Conservation (phyloP, 768 basidiomycete species). For the Lactifluus subvellereus region DNA sequence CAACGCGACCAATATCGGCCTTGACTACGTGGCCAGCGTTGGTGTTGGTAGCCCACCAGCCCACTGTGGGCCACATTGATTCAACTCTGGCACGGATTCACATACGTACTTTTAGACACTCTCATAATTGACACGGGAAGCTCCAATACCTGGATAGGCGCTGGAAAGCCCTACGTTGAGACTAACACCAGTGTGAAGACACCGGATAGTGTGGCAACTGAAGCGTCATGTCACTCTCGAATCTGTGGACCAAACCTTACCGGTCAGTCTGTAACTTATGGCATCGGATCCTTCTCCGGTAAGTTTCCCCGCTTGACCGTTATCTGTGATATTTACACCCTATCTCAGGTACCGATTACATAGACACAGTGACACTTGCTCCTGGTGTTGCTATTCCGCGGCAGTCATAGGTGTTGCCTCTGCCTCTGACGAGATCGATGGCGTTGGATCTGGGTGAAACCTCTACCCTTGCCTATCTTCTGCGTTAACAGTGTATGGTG, state of each 20-base stretch:
- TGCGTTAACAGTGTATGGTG: background rate
- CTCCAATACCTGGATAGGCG: constrained; percentile 6
- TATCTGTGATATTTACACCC: background rate
- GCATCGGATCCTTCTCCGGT: constrained; percentile 8
- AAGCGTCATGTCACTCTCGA: background rate
- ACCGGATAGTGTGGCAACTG: background rate
- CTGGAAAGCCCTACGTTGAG: background rate
- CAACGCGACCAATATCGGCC: constrained; percentile 38
- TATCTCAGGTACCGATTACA: background rate
- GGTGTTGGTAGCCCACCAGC: constrained; percentile 47
- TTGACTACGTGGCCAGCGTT: constrained; percentile 44
- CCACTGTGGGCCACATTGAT: constrained; percentile 24
- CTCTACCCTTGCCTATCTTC: background rate
- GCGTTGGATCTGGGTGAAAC: constrained; percentile 26
- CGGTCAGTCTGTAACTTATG: background rate
- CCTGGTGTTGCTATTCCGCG: constrained; percentile 22
- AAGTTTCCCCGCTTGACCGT: background rate
- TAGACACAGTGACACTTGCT: background rate
- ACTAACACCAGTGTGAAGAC: background rate
- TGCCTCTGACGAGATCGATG: constrained; percentile 26
- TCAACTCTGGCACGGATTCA: too few relatives aligned
- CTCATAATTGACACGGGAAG: constrained; percentile 9
- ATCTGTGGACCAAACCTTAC: background rate
- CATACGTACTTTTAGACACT: background rate
- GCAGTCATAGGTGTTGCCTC: constrained; percentile 38